Base-by-base conservation (phyloP, 108 stramenopile species). In the Conticribra weissflogii region DNA sequence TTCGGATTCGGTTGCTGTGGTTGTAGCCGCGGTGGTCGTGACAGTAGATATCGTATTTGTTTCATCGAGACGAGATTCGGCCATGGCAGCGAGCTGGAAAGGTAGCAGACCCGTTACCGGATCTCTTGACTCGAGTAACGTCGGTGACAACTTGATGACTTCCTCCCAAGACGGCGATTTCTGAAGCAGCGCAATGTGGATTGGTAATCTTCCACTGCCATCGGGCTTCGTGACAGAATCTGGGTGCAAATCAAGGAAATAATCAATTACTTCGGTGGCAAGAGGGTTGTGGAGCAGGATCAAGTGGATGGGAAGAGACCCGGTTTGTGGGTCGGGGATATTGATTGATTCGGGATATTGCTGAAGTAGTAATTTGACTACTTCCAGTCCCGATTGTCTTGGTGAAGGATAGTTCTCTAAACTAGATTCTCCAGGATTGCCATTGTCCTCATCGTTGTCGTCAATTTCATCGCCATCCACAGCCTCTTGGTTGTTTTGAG, bases 171-270 rank as follows among this genome's bases (percentile, higher is more conserved):
- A 59, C 29, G 76, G 76, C 28, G 76, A 77, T 19, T 69, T 59
- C 18, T 66, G 62, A 31, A 69, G 53, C 28, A 77, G 45, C 58
- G 76, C 76, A 59, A 77, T 58, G 54, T 85, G 84, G 31, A 87
- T 54, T 9, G 86, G 78, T 7, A 83, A 69, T 30, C 72, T 68
- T 31, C 79, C 79, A 33, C 57, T 46, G 2, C 80, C 63, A 66
- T 68, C 52, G 7, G 79, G 68, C 55, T 63, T 54, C 29, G 56
- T 62, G 41, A 57, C 63, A 2, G 68, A 77, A 24, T 53, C 62
- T 17, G 76, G 76, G 49, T 59, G 65, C 19, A 69, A 53, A 27
- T 68, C 54, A 44, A 77, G 56, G 16, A 77, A 70, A 47, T 70
- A 54, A 49, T 77, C 57, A 22, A 77, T 70, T 16, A 32, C 63